These are phyloP conservation scores for Lachnellula arida DNA, from an alignment of 2,329 filamentous ascomycete species.

Conservation along the genomic window DNA sequence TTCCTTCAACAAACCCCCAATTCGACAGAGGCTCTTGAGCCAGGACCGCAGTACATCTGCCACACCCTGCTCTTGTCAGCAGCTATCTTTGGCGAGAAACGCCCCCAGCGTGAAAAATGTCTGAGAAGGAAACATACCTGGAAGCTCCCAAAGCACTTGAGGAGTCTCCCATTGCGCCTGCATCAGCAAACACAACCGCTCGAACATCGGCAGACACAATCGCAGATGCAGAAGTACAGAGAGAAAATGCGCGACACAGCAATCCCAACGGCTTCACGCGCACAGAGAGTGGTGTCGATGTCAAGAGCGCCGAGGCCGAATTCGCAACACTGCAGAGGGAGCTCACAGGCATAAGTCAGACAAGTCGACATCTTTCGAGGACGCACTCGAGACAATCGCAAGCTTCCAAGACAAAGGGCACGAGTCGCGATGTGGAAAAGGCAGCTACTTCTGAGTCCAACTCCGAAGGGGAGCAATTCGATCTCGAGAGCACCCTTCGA, in stretches of 20 bases:
- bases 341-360: conserved; percentile 52
- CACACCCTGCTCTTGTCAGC: neutral
- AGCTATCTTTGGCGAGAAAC: neutral
- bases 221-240: conserved; percentile 40
- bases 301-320: conserved; percentile 63
- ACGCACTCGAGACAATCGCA: conserved; percentile 36
- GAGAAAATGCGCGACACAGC: conserved; percentile 26
- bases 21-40: neutral
- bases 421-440: conserved; percentile 55
- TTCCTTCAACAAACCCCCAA: neutral
- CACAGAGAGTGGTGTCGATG: conserved; percentile 43
- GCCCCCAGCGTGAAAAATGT: neutral
- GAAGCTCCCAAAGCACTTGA: conserved; percentile 12
- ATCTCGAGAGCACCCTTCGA: conserved; percentile 69
- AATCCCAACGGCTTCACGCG: conserved; percentile 46
- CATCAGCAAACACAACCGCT: conserved; percentile 4
- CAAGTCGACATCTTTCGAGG: conserved; percentile 47
- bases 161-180: conserved; percentile 7
- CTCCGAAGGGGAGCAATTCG: conserved; percentile 55
- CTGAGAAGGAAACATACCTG: conserved; percentile 1
- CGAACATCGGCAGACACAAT: conserved; percentile 17
- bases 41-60: neutral
- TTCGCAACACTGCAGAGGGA: conserved; percentile 64
- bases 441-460: conserved; percentile 38
- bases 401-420: conserved; percentile 22